phyloP scores from a whole-genome alignment of 225 moss, liverwort and hornwort genomes.

The Sphagnum tenellum region DNA sequence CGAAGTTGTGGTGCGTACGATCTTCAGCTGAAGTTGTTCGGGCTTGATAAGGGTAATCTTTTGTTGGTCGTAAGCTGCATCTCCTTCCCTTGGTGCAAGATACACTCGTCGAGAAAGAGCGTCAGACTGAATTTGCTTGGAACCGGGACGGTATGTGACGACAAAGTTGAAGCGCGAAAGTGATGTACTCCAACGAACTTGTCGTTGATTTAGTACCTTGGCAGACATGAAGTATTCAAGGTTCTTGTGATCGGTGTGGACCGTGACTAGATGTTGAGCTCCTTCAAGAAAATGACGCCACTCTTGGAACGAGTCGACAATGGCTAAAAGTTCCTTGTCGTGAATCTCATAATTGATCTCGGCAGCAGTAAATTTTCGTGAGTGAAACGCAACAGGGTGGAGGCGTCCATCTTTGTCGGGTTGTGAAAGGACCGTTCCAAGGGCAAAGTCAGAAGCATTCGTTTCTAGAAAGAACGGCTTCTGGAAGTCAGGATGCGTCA shows the following conservation, averaged over 20 bases:
- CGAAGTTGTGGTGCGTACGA: neutral
- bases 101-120: neutral
- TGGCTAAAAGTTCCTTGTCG: constrained; percentile 10
- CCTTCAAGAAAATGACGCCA: constrained; percentile 4
- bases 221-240: constrained; percentile 1
- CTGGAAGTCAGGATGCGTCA: neutral
- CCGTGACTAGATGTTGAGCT: neutral
- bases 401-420: neutral
- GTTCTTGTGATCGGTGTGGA: constrained; percentile 1
- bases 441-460: constrained; percentile 7
- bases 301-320: neutral
- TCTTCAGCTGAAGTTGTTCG: neutral
- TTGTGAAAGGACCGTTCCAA: constrained; percentile 5
- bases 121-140: neutral
- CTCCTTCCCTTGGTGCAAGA: neutral
- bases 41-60: neutral
- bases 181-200: neutral
- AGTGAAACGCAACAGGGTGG: neutral
- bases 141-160: neutral
- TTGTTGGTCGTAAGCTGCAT: neutral
- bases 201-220: neutral
- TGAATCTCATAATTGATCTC: constrained; percentile 2
- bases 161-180: constrained; percentile 1
- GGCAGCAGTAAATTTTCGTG: neutral
- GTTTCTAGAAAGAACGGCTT: neutral